A percentile compares a stretch with the other conserved stretches of the same genome.
Evolutionary conservation across 352 stramenopile genomes (phyloP).

Genomic region (Saprolegnia diclina): DNA sequence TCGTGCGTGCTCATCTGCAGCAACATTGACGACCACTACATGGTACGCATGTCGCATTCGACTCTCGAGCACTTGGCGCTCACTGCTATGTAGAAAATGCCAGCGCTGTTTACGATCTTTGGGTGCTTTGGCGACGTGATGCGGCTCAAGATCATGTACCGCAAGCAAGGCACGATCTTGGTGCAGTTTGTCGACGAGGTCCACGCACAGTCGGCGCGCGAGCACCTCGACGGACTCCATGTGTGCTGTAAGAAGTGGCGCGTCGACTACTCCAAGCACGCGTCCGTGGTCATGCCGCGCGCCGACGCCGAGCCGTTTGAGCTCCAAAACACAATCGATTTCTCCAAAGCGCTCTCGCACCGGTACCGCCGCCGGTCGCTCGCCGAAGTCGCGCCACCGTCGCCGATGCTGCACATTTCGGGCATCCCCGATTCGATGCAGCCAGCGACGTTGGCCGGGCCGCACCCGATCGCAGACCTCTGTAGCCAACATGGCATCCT

Average conservation of each 20-base stretch:
- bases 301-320: constrained; percentile 75
- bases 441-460: constrained; percentile 41
- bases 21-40: constrained; percentile 60
- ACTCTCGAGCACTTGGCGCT: background rate
- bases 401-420: constrained; percentile 61
- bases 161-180: constrained; percentile 72
- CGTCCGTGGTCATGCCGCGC: constrained; percentile 70
- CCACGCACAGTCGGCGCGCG: constrained; percentile 69
- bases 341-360: constrained; percentile 63
- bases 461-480: constrained; percentile 40
- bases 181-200: constrained; percentile 73
- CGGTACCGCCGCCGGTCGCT: constrained; percentile 65
- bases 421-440: constrained; percentile 67
- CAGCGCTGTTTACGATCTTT: constrained; percentile 75
- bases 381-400: constrained; percentile 56
- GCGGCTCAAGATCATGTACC: constrained; percentile 84
- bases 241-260: constrained; percentile 76
- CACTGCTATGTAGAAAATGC: constrained; percentile 37
- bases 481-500: constrained; percentile 69
- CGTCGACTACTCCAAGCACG: constrained; percentile 81
- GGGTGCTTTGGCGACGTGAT: constrained; percentile 78
- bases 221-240: constrained; percentile 64
- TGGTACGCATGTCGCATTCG: constrained; percentile 38
- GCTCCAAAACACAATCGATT: constrained; percentile 77
- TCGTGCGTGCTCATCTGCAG: constrained; percentile 68